Conservation (phyloP, 257 asterid genomes). For the Solanum medicagineum region DNA sequence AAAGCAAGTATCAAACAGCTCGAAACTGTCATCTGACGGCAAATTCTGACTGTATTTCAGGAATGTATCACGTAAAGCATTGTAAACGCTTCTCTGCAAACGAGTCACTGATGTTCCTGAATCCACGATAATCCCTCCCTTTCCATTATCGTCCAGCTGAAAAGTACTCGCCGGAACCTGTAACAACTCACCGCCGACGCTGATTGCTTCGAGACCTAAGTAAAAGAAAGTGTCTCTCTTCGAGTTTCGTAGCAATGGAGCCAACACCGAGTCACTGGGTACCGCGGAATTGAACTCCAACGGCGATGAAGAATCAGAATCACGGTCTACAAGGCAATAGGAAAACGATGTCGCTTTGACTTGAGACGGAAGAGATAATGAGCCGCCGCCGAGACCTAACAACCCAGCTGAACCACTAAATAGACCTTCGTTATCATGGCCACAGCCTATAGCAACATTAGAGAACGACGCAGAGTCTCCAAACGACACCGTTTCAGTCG, state of each 20-base stretch:
- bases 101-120: conserved; percentile 6
- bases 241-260: background rate
- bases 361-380: background rate
- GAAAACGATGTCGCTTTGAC: conserved; percentile 3
- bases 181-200: background rate
- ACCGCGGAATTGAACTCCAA: conserved; percentile 6
- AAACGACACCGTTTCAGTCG: conserved; percentile 49
- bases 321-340: conserved; percentile 2
- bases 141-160: background rate
- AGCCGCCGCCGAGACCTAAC: background rate
- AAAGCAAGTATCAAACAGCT: background rate
- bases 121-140: conserved; percentile 6
- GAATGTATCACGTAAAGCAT: background rate
- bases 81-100: background rate
- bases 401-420: background rate
- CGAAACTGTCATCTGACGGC: background rate
- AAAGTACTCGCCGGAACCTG: background rate
- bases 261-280: background rate
- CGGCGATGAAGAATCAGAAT: background rate
- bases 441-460: conserved; percentile 8
- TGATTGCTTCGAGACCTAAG: conserved; percentile 1
- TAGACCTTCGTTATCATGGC: background rate
- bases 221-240: background rate
- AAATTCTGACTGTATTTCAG: background rate
- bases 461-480: conserved; percentile 7